phyloP scores from a whole-genome alignment of 2,329 filamentous ascomycete genomes.

The Amauroascus niger region DNA sequence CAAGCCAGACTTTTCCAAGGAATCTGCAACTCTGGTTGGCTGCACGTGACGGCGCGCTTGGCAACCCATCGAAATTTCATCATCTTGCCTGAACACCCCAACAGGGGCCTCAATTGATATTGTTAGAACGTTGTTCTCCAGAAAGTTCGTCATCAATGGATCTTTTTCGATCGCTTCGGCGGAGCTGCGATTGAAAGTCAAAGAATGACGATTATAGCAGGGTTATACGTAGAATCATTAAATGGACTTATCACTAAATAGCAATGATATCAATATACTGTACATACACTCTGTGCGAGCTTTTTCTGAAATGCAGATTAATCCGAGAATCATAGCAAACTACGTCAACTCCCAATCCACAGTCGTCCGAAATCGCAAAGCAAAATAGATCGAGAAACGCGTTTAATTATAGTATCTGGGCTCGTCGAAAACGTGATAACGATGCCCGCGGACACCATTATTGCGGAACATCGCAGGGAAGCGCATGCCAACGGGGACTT shows the following conservation, averaged over 20 bases:
- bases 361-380: background rate
- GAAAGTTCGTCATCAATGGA: background rate
- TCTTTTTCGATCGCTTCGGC: background rate
- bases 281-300: background rate
- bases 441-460: conserved; percentile 75
- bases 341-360: background rate
- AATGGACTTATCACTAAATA: background rate
- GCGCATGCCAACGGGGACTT: conserved; percentile 65
- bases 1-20: conserved; percentile 10
- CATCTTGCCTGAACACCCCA: no score
- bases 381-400: background rate
- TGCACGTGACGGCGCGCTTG: conserved; percentile 7
- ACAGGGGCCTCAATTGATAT: background rate
- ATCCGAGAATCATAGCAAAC: background rate
- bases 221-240: background rate
- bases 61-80: no score
- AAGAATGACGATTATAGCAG: background rate
- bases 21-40: conserved; percentile 3
- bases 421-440: conserved; percentile 92
- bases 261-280: conserved; percentile 3
- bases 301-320: background rate
- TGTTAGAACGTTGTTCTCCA: background rate
- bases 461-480: conserved; percentile 82
- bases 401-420: conserved; percentile 56
- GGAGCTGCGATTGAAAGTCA: background rate